Evolutionary conservation across 2,329 filamentous ascomycete species (phyloP).

Genomic region (Verticillium isaacii): DNA sequence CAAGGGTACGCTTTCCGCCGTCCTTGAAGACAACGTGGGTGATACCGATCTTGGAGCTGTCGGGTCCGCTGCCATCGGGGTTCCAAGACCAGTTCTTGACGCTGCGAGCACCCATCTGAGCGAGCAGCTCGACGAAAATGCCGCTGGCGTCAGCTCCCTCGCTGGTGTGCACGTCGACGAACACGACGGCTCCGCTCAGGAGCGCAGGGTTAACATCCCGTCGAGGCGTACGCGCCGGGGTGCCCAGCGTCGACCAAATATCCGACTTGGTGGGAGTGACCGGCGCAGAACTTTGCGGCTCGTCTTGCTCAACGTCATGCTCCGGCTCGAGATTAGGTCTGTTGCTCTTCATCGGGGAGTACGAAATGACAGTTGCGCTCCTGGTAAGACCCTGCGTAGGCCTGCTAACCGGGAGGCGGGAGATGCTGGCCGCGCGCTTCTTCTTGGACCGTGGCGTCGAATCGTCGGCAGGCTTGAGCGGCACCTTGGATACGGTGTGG

Average conservation of each 20-base stretch:
- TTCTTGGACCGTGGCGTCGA: slow-evolving; percentile 43
- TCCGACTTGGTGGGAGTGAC: slow-evolving; percentile 44
- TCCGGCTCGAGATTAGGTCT: slow-evolving; percentile 9
- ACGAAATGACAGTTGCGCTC: slow-evolving; percentile 49
- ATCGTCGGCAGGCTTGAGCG: slow-evolving; percentile 64
- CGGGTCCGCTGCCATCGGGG: slow-evolving; percentile 33
- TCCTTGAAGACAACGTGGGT: slow-evolving; percentile 92
- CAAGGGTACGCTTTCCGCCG: slow-evolving; percentile 71
- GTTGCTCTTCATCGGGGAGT: slow-evolving; percentile 44
- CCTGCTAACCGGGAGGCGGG: slow-evolving; percentile 39
- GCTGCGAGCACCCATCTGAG: slow-evolving; percentile 76
- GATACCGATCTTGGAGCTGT: slow-evolving; percentile 59
- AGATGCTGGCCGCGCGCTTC: slow-evolving; percentile 46
- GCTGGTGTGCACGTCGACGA: slow-evolving; percentile 77
- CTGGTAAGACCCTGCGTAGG: slow-evolving; percentile 35
- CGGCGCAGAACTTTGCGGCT: slow-evolving; percentile 21
- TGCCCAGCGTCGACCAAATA: slow-evolving; percentile 49
- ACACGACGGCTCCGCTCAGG: slow-evolving; percentile 69
- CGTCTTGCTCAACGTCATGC: slow-evolving; percentile 17
- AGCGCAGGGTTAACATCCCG: slow-evolving; percentile 47
- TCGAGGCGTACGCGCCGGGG: slow-evolving; percentile 52
- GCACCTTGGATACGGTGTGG: slow-evolving; percentile 73
- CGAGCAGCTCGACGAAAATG: slow-evolving; percentile 76
- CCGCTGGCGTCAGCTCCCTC: slow-evolving; percentile 76
- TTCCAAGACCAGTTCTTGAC: slow-evolving; percentile 75